These are phyloP conservation scores for Pythium sp. DNA, from an alignment of 352 stramenopile genomes.

Conservation along the genomic window DNA sequence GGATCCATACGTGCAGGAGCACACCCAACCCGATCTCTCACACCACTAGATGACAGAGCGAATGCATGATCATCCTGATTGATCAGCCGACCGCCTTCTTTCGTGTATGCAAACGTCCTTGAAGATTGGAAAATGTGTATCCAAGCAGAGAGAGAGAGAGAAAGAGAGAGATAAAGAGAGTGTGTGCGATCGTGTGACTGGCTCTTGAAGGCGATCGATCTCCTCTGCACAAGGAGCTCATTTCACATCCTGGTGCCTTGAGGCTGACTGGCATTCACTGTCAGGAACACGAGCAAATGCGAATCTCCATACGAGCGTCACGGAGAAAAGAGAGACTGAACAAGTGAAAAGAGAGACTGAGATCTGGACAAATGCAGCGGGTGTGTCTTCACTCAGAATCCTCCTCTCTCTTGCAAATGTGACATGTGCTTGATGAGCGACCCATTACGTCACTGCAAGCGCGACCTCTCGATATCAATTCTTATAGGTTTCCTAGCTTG, in stretches of 20 bases:
- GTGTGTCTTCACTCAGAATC: background rate
- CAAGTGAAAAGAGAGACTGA: background rate
- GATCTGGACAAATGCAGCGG: background rate
- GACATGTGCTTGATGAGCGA: background rate
- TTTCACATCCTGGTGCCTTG: background rate
- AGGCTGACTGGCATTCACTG: background rate
- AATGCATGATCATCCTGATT: background rate
- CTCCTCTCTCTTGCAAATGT: background rate
- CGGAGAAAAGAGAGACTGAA: background rate
- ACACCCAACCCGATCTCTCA: background rate
- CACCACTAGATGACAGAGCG: background rate
- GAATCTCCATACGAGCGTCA: background rate
- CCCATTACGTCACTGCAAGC: background rate
- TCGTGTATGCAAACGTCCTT: background rate
- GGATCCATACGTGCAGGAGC: background rate
- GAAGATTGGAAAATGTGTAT: background rate
- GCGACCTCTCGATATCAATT: background rate
- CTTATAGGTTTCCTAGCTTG: background rate
- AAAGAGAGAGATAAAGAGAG: too few species aligned
- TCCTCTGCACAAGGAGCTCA: background rate
- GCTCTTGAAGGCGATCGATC: background rate
- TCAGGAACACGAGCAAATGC: background rate
- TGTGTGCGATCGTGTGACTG: background rate
- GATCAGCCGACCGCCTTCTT: background rate
- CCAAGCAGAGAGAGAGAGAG: background rate